These are phyloP conservation scores for Pseudogymnoascus sp. DNA, from an alignment of 2,329 filamentous ascomycete genomes.

Conservation along the genomic window DNA sequence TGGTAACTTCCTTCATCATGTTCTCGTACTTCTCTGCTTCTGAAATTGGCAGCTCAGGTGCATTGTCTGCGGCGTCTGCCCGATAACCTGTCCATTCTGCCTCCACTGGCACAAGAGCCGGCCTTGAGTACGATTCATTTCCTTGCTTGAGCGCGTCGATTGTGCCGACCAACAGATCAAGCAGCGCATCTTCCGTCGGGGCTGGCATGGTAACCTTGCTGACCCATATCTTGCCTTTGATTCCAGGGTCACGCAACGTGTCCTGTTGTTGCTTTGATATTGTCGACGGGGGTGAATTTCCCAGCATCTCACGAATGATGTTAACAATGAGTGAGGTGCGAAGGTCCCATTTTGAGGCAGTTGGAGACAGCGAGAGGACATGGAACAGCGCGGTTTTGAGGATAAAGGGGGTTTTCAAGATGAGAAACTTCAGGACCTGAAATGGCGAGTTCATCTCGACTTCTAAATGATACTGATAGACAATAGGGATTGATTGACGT, in stretches of 20 bases:
- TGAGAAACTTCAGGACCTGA: slow-evolving; percentile 20
- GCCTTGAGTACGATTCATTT: slow-evolving; percentile 35
- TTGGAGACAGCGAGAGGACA: slow-evolving; percentile 58
- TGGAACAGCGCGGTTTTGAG: slow-evolving; percentile 56
- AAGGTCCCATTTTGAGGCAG: slow-evolving; percentile 70
- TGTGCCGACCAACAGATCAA: slow-evolving; percentile 48
- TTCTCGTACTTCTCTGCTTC: slow-evolving; percentile 58
- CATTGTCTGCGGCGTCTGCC: slow-evolving; percentile 41
- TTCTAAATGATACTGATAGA: background rate
- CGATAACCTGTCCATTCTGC: slow-evolving; percentile 73
- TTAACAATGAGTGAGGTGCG: slow-evolving; percentile 65
- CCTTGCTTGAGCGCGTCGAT: slow-evolving; percentile 44
- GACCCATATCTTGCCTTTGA: slow-evolving; percentile 79
- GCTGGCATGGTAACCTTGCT: slow-evolving; percentile 59
- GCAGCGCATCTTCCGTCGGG: slow-evolving; percentile 48
- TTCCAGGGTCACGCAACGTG: slow-evolving; percentile 53
- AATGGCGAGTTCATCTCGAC: slow-evolving; percentile 15
- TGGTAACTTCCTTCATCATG: slow-evolving; percentile 60
- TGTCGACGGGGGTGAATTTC: slow-evolving; percentile 25
- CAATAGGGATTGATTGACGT: background rate
- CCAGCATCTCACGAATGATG: slow-evolving; percentile 58
- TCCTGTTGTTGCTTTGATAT: slow-evolving; percentile 56
- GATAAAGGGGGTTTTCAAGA: slow-evolving; percentile 54
- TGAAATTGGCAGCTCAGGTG: slow-evolving; percentile 46
- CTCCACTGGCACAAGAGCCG: slow-evolving; percentile 50